A percentile compares a stretch with the other conserved stretches of the same genome.
Evolutionary conservation across 108 stramenopile genomes (phyloP).

Genomic region (Asterionellopsis glacialis): DNA sequence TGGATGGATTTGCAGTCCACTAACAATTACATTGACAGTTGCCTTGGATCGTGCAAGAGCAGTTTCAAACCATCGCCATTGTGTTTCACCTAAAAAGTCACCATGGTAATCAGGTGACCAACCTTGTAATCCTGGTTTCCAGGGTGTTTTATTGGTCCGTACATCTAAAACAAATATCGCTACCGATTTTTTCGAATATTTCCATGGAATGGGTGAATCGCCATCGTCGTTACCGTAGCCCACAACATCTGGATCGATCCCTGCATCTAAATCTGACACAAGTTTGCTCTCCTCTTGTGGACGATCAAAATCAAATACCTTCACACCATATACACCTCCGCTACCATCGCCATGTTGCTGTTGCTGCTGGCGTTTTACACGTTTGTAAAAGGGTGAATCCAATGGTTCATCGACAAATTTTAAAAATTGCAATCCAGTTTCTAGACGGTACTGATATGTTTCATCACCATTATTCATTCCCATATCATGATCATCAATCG

Average conservation of each 20-base stretch:
- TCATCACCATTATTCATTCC: constrained; percentile 61
- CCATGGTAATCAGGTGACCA: constrained; percentile 23
- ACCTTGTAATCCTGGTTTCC: constrained; percentile 36
- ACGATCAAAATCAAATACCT: constrained; percentile 61
- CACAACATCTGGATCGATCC: constrained; percentile 44
- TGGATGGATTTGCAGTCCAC: constrained; percentile 66
- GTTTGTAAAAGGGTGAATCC: constrained; percentile 41
- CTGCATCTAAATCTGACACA: constrained; percentile 40
- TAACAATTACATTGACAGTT: constrained; percentile 70
- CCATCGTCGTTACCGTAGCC: constrained; percentile 1
- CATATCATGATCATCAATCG: constrained; percentile 76
- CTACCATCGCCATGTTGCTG: no score
- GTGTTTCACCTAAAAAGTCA: constrained; percentile 76
- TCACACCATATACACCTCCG: constrained; percentile 71
- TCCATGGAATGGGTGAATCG: no score
- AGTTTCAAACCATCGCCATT: constrained; percentile 82
- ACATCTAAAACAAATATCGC: constrained; percentile 77
- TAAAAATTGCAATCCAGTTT: constrained; percentile 50
- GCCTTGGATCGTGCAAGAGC: constrained; percentile 61
- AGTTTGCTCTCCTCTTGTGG: constrained; percentile 8
- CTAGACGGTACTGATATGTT: constrained; percentile 31
- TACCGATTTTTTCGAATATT: constrained; percentile 35
- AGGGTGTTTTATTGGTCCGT: constrained; percentile 68
- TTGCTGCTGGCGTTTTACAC: constrained; percentile 28
- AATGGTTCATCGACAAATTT: constrained; percentile 40